These are phyloP conservation scores for Arabis alpina DNA, from an alignment of 345 rosid genomes.

Conservation along the genomic window DNA sequence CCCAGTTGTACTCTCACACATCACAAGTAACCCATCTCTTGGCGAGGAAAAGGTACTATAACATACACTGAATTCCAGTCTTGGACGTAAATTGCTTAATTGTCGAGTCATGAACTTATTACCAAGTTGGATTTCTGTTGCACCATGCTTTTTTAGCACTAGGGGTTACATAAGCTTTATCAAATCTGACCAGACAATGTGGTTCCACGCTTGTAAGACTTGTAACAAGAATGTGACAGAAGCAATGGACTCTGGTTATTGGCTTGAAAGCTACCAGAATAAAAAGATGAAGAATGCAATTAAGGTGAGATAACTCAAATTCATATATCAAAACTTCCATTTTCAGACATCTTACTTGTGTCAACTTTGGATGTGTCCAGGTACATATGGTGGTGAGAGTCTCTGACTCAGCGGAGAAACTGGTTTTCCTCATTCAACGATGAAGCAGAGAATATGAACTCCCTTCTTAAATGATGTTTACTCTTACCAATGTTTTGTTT, in stretches of 20 bases:
- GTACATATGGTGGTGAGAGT: conserved; percentile 76
- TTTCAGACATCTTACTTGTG: conserved; percentile 6
- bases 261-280: conserved; percentile 99
- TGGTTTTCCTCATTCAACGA: conserved; percentile 82
- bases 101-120: not conserved
- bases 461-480: too few relatives aligned
- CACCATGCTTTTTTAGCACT: conserved; percentile 78
- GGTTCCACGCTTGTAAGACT: conserved; percentile 94
- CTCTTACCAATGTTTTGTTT: too few relatives aligned
- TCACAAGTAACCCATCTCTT: conserved; percentile 64
- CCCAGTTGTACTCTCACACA: conserved; percentile 60
- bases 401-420: conserved; percentile 82
- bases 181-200: conserved; percentile 89
- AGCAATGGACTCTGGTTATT: conserved; percentile 82
- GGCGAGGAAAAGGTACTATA: conserved; percentile 77
- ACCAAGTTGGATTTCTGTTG: conserved; percentile 27
- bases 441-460: conserved; percentile 72
- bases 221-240: conserved; percentile 96
- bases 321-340: not conserved
- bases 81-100: too few relatives aligned
- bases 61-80: not conserved
- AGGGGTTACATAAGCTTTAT: conserved; percentile 76
- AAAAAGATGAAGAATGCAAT: conserved; percentile 73
- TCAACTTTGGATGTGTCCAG: conserved; percentile 42
- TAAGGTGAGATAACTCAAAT: conserved; percentile 55